Conservation (phyloP, 2,329 filamentous ascomycete genomes). For the Ceratocystis cubensis region DNA sequence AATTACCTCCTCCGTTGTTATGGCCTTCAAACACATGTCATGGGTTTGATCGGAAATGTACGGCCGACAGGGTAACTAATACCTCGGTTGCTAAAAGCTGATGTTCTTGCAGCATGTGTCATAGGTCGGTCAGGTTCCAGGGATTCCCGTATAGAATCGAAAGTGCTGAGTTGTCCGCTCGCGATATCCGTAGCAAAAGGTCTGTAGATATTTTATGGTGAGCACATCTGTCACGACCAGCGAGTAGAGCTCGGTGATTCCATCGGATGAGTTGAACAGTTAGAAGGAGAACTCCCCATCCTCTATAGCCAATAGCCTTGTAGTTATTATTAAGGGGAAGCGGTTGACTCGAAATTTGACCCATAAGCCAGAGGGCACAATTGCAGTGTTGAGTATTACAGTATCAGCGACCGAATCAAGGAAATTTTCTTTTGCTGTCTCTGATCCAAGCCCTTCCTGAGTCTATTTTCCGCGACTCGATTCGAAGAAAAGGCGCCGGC, state of each 20-base stretch:
- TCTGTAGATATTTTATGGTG: slow-evolving; percentile 34
- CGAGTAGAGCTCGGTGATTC: slow-evolving; percentile 40
- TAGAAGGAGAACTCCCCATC: slow-evolving; percentile 34
- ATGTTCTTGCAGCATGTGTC: slow-evolving; percentile 37
- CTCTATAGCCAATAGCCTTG: slow-evolving; percentile 33
- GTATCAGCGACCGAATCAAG: slow-evolving; percentile 38
- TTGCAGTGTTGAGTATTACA: slow-evolving; percentile 33
- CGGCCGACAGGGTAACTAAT: slow-evolving; percentile 30
- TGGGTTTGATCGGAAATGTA: slow-evolving; percentile 33
- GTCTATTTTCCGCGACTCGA: too few species aligned
- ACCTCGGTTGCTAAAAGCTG: slow-evolving; percentile 40
- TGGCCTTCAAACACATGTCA: slow-evolving; percentile 24
- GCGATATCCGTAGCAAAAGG: too few species aligned
- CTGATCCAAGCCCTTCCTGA: slow-evolving; percentile 41
- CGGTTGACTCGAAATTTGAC: slow-evolving; percentile 39
- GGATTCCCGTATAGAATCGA: too few species aligned
- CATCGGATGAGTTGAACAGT: slow-evolving; percentile 37
- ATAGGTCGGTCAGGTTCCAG: slow-evolving; percentile 1
- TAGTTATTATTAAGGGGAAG: slow-evolving; percentile 27
- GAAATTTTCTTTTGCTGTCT: slow-evolving; percentile 30
- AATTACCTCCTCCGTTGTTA: slow-evolving; percentile 33
- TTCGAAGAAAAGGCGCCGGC: too few species aligned
- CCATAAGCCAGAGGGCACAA: slow-evolving; percentile 44
- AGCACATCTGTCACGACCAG: slow-evolving; percentile 40
- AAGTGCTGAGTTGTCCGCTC: too few species aligned